These are phyloP conservation scores for Mucor racemosus DNA, from an alignment of 371 early-diverging fungal species.

Conservation along the genomic window DNA sequence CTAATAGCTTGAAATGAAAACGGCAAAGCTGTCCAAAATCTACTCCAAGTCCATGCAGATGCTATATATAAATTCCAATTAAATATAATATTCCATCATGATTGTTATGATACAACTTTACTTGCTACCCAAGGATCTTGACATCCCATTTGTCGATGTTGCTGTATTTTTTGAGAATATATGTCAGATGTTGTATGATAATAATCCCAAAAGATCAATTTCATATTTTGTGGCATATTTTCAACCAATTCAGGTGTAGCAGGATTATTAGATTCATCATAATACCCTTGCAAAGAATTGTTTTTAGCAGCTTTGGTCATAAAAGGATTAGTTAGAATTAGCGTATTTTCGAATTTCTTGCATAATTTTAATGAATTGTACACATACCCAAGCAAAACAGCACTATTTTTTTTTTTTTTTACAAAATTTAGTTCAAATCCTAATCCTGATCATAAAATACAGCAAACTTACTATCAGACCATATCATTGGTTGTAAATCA, in stretches of 20 bases:
- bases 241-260: conserved; percentile 60
- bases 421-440: not conserved
- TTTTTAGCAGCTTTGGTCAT: conserved; percentile 66
- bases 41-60: conserved; percentile 86
- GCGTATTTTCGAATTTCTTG: not conserved
- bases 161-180: conserved; percentile 77
- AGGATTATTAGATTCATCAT: conserved; percentile 68
- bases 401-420: conserved; percentile 39
- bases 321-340: conserved; percentile 27
- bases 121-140: conserved; percentile 80
- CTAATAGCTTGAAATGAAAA: conserved; percentile 80
- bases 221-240: conserved; percentile 68
- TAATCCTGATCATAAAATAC: not conserved
- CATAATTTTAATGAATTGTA: not conserved
- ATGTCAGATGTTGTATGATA: conserved; percentile 76
- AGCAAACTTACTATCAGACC: conserved; percentile 80
- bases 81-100: no score
- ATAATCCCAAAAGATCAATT: conserved; percentile 90
- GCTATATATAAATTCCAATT: conserved; percentile 16
- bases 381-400: conserved; percentile 61
- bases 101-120: conserved; percentile 10
- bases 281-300: conserved; percentile 79
- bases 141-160: conserved; percentile 83
- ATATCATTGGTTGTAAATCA: conserved; percentile 79
- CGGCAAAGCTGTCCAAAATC: conserved; percentile 81